phyloP scores from a whole-genome alignment of 2,329 filamentous ascomycete genomes.

The Colletotrichum abscissum region DNA sequence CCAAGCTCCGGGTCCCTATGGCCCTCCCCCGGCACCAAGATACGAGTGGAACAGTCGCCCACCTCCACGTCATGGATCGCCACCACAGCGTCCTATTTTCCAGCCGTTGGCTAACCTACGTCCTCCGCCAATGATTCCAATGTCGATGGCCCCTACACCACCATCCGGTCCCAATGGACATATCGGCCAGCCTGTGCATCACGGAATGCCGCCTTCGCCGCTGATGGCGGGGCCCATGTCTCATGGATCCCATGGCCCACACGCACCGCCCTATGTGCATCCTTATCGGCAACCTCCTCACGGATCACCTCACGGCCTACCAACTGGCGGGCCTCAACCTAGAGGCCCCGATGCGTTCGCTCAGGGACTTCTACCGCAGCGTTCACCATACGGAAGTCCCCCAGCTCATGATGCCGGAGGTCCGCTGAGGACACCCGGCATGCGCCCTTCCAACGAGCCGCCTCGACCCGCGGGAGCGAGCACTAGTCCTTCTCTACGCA shows the following conservation, averaged over 20 bases:
- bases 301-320: constrained; percentile 43
- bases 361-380: constrained; percentile 55
- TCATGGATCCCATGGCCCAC: constrained; percentile 16
- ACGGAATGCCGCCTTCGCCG: constrained; percentile 61
- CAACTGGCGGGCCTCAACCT: constrained; percentile 54
- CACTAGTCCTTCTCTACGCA: constrained; percentile 80
- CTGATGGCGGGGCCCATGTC: constrained; percentile 50
- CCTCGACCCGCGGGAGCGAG: constrained; percentile 69
- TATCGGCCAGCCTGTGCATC: constrained; percentile 54
- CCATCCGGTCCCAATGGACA: constrained; percentile 56
- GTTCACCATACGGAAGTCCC: constrained; percentile 58
- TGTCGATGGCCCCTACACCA: constrained; percentile 51
- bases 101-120: constrained; percentile 57
- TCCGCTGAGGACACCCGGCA: constrained; percentile 39
- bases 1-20: constrained; percentile 49
- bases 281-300: constrained; percentile 43
- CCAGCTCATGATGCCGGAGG: constrained; percentile 44
- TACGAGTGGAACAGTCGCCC: constrained; percentile 60
- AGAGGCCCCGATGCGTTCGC: constrained; percentile 59
- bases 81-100: constrained; percentile 54
- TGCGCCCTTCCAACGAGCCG: constrained; percentile 41
- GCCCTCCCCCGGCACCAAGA: constrained; percentile 32
- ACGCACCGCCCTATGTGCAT: constrained; percentile 43
- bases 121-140: constrained; percentile 60
- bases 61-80: constrained; percentile 60